Conservation (phyloP, 148 eudicot genomes). For the Beta vulgaris region DNA sequence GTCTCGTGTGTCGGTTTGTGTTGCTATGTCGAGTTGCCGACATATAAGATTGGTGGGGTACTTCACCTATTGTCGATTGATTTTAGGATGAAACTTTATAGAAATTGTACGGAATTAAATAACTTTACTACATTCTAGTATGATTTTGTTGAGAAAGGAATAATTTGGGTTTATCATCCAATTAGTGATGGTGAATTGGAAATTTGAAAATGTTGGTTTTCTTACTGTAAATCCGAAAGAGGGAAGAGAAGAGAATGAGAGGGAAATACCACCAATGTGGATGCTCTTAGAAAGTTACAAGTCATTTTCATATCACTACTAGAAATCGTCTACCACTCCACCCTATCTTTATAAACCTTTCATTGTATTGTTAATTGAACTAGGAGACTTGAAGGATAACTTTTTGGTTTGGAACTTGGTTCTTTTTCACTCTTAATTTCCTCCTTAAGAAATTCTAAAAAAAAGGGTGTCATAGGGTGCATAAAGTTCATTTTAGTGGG, state of each 20-base stretch:
- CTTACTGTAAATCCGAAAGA: no score
- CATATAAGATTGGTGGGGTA: no score
- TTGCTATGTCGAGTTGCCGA: no score
- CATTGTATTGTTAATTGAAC: no score
- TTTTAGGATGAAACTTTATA: no score
- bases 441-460: neutral
- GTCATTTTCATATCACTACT: neutral
- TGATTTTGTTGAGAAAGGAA: neutral
- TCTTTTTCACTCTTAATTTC: neutral
- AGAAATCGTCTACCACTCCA: neutral
- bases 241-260: neutral
- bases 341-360: neutral
- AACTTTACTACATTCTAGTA: no score
- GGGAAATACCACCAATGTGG: neutral
- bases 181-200: neutral
- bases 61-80: no score
- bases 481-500: conserved; percentile 4
- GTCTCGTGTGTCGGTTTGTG: no score
- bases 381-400: neutral
- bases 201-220: no score
- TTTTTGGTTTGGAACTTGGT: conserved; percentile 4
- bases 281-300: neutral
- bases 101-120: no score
- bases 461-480: neutral
- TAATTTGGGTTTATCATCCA: neutral